Evolutionary conservation across 768 basidiomycete species (phyloP).

Genomic region (Daedaleopsis sinensis): DNA sequence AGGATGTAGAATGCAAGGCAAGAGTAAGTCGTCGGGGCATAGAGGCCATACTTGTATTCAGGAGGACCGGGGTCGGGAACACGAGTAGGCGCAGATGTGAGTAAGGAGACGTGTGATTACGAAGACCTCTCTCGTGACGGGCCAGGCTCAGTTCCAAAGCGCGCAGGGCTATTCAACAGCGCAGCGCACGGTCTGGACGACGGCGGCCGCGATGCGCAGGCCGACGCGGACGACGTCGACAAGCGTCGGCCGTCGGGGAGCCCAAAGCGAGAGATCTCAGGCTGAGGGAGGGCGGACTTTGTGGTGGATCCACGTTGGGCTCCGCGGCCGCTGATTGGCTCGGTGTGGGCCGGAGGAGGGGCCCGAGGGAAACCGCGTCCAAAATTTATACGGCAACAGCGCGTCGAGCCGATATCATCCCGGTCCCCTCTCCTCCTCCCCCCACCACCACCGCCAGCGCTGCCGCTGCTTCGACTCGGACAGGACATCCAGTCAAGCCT

Average conservation of each 20-base stretch:
- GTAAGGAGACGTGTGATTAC: constrained; percentile 20
- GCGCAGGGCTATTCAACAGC: too few relatives aligned
- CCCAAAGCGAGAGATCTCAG: too few relatives aligned
- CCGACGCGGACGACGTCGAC: neutral
- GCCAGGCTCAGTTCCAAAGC: neutral
- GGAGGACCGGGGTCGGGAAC: constrained; percentile 5
- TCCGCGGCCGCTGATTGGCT: neutral
- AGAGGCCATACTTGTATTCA: constrained; percentile 1
- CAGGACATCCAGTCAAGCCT: constrained; percentile 36
- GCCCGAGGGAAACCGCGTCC: constrained; percentile 11
- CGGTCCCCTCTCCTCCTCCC: constrained; percentile 23
- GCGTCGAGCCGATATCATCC: constrained; percentile 7
- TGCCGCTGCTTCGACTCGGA: constrained; percentile 29
- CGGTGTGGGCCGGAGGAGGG: constrained; percentile 13
- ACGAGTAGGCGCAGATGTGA: neutral
- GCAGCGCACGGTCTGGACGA: neutral
- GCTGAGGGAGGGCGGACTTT: too few relatives aligned
- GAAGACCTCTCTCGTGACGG: neutral
- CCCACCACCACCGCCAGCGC: constrained; percentile 29
- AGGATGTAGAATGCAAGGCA: neutral
- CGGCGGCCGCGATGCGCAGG: neutral
- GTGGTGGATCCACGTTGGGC: neutral
- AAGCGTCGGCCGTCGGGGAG: constrained; percentile 1
- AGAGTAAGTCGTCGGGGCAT: neutral
- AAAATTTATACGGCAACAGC: constrained; percentile 18